phyloP scores from a whole-genome alignment of 495 filamentous ascomycete genomes.

The Neurospora sp. region DNA sequence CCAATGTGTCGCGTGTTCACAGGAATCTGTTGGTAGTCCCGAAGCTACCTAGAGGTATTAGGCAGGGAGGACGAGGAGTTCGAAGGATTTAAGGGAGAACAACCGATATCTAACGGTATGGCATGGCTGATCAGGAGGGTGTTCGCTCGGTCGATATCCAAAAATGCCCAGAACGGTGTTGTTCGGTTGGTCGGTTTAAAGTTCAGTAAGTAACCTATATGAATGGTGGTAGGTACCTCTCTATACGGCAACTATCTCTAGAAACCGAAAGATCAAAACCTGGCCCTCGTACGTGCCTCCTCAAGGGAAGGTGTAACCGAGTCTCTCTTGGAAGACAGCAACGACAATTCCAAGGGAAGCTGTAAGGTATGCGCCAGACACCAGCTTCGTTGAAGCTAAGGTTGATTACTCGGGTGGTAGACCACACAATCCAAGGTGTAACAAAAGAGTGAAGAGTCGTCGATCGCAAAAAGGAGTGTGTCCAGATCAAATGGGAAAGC shows the following conservation, averaged over 20 bases:
- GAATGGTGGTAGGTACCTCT: neutral
- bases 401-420: neutral
- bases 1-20: neutral
- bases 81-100: neutral
- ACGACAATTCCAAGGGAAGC: neutral
- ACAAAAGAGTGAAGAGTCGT: neutral
- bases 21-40: neutral
- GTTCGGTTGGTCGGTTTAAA: neutral
- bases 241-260: neutral
- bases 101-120: neutral
- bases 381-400: neutral
- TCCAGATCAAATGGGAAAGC: neutral
- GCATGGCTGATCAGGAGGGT: neutral
- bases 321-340: neutral
- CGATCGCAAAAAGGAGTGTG: neutral
- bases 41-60: neutral
- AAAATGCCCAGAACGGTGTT: neutral
- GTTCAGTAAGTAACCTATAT: neutral
- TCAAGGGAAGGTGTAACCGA: neutral
- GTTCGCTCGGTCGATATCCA: neutral
- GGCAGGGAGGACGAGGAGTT: neutral
- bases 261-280: neutral
- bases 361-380: neutral
- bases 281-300: neutral
- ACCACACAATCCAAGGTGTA: neutral